Percentiles rank a stretch among this genome's conserved stretches.
phyloP scores from a whole-genome alignment of 2,329 filamentous ascomycete species.

The Ophiosphaerella korrae region DNA sequence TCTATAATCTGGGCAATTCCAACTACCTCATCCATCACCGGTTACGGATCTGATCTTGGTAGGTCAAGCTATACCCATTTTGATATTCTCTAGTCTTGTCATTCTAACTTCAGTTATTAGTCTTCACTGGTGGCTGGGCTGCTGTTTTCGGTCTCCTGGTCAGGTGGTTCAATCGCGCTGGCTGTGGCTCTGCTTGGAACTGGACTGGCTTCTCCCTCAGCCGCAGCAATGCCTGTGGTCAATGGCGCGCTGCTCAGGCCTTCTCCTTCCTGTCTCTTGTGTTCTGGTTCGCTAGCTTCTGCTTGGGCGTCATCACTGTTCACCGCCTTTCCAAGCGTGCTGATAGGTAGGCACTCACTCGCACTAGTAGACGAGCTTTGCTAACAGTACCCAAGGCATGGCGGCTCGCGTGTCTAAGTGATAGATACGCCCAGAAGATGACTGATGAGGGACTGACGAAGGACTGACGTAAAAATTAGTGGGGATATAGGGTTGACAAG shows the following conservation, averaged over 20 bases:
- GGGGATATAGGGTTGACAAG: too few relatives aligned
- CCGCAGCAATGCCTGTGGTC: constrained; percentile 60
- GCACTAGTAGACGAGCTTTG: neutral
- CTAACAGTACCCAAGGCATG: neutral
- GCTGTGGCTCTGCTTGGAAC: constrained; percentile 45
- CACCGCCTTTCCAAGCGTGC: constrained; percentile 19
- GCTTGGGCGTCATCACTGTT: constrained; percentile 27
- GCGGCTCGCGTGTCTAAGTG: neutral
- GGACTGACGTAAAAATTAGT: too few relatives aligned
- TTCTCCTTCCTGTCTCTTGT: constrained; percentile 74
- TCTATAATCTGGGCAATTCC: constrained; percentile 74
- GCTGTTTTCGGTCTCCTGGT: constrained; percentile 49
- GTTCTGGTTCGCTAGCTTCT: constrained; percentile 67
- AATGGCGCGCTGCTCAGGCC: constrained; percentile 73
- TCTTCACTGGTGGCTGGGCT: constrained; percentile 74
- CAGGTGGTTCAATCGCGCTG: constrained; percentile 27
- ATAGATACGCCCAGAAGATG: too few relatives aligned
- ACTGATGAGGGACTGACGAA: too few relatives aligned
- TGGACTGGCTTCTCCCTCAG: constrained; percentile 60
- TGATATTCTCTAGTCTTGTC: too few relatives aligned
- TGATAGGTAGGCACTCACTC: constrained; percentile 8
- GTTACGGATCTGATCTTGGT: constrained; percentile 71
- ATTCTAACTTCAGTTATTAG: constrained; percentile 3
- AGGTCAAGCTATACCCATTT: neutral
- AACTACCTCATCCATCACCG: constrained; percentile 68